Percentiles rank a stretch among this genome's conserved stretches.
phyloP scores from a whole-genome alignment of 805 yeast species.

The Barnettozyma sucrosica region DNA sequence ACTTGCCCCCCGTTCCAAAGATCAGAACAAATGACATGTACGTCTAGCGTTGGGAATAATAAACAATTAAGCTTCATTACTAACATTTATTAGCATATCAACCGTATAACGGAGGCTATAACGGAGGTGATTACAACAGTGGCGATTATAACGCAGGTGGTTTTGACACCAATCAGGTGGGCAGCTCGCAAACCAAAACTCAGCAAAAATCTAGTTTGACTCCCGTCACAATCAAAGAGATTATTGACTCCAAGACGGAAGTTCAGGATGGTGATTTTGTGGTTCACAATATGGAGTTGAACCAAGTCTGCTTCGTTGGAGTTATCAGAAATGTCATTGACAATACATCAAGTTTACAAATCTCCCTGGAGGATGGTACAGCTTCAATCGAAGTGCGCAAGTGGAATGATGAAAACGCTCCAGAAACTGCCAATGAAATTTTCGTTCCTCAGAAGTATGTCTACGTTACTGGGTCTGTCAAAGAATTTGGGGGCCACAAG shows the following conservation, averaged over 20 bases:
- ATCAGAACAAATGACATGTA: background rate
- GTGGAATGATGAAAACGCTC: constrained; percentile 48
- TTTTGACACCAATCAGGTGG: constrained; percentile 28
- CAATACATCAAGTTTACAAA: constrained; percentile 46
- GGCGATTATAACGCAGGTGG: constrained; percentile 30
- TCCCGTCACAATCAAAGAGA: constrained; percentile 73
- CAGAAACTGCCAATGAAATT: constrained; percentile 30
- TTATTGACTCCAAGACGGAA: constrained; percentile 51
- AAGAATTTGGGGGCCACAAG: constrained; percentile 58
- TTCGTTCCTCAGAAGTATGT: constrained; percentile 50
- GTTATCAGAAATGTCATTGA: constrained; percentile 61
- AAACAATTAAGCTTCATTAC: background rate
- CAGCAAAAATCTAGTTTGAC: constrained; percentile 36
- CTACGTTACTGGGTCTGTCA: constrained; percentile 48
- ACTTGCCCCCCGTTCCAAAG: background rate
- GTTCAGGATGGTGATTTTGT: constrained; percentile 65
- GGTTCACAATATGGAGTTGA: constrained; percentile 53
- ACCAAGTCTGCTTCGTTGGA: constrained; percentile 62
- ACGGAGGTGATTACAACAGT: constrained; percentile 19
- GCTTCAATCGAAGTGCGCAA: constrained; percentile 58
- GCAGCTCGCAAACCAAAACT: constrained; percentile 29
- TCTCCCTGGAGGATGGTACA: constrained; percentile 76
- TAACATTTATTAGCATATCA: constrained; percentile 26
- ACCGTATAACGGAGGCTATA: constrained; percentile 30
- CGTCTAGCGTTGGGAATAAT: too few species aligned